Evolutionary conservation across 2,329 filamentous ascomycete species (phyloP).

Genomic region (Trichoderma asperellum): DNA sequence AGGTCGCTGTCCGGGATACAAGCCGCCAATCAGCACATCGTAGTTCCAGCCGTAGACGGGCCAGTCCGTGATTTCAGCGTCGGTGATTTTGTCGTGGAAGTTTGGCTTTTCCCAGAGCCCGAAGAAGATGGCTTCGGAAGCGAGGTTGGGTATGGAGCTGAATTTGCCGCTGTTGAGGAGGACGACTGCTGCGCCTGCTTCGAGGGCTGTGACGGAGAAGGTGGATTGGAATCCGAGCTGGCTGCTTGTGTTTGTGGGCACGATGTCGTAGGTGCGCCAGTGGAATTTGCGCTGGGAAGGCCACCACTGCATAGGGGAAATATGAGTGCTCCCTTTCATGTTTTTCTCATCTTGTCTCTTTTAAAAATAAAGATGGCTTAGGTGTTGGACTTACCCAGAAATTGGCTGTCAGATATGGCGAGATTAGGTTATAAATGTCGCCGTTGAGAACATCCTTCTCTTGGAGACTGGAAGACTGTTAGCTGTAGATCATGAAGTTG

Average conservation of each 20-base stretch:
- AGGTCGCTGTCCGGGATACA: conserved; percentile 53
- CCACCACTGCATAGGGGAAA: conserved; percentile 49
- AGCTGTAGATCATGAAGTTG: not conserved
- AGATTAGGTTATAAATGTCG: conserved; percentile 54
- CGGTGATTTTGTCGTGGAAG: conserved; percentile 55
- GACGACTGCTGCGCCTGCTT: conserved; percentile 46
- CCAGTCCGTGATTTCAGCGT: conserved; percentile 49
- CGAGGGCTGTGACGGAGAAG: conserved; percentile 52
- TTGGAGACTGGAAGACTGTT: conserved; percentile 41
- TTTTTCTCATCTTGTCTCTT: not conserved
- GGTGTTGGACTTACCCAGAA: conserved; percentile 47
- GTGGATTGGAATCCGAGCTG: conserved; percentile 58
- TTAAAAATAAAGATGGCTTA: not conserved
- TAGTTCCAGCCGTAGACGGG: conserved; percentile 59
- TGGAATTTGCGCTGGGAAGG: conserved; percentile 56
- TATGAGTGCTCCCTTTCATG: not conserved
- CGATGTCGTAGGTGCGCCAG: conserved; percentile 56
- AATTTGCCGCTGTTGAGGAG: conserved; percentile 54
- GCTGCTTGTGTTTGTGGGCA: conserved; percentile 44
- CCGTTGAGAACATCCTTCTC: conserved; percentile 54
- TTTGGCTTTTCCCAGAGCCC: conserved; percentile 54
- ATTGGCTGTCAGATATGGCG: conserved; percentile 56
- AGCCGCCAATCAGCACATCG: conserved; percentile 56
- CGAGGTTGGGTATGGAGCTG: conserved; percentile 52
- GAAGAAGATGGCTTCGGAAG: conserved; percentile 55